phyloP scores from a whole-genome alignment of 1,284 basidiomycete species.

The Tylopilus orsonianus region DNA sequence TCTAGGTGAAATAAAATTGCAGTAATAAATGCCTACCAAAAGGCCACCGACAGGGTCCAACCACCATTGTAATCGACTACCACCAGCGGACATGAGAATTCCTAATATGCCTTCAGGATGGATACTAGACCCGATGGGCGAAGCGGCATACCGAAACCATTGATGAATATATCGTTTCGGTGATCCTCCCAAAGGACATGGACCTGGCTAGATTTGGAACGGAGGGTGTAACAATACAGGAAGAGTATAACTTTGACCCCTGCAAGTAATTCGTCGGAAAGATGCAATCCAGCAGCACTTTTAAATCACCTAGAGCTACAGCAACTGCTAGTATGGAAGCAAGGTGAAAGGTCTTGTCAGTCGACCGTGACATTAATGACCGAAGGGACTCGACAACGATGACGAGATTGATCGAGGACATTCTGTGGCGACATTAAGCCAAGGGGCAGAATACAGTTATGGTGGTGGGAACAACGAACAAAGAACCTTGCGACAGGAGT shows the following conservation, averaged over 20 bases:
- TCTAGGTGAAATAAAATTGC: conserved; percentile 6
- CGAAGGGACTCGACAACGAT: conserved; percentile 84
- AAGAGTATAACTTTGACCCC: conserved; percentile 86
- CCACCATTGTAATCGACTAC: conserved; percentile 85
- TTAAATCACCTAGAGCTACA: conserved; percentile 67
- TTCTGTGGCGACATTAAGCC: conserved; percentile 45
- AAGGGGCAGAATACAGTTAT: not conserved
- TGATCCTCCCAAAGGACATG: conserved; percentile 95
- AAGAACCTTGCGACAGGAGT: conserved; percentile 50
- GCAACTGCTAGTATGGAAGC: conserved; percentile 82
- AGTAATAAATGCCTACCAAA: conserved; percentile 48
- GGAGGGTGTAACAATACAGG: conserved; percentile 81
- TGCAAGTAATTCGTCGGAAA: too few species aligned
- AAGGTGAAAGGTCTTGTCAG: conserved; percentile 73
- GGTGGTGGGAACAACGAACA: conserved; percentile 46
- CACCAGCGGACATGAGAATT: conserved; percentile 88
- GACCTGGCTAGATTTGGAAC: conserved; percentile 85
- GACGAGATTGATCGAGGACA: conserved; percentile 83
- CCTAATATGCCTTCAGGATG: conserved; percentile 43
- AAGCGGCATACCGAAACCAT: conserved; percentile 59
- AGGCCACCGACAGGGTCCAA: conserved; percentile 83
- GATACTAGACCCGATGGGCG: conserved; percentile 2
- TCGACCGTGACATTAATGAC: conserved; percentile 60
- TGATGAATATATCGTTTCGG: conserved; percentile 86
- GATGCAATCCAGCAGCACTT: not conserved